Evolutionary conservation across 1,284 basidiomycete species (phyloP).

Genomic region (Schizophyllum amplum): DNA sequence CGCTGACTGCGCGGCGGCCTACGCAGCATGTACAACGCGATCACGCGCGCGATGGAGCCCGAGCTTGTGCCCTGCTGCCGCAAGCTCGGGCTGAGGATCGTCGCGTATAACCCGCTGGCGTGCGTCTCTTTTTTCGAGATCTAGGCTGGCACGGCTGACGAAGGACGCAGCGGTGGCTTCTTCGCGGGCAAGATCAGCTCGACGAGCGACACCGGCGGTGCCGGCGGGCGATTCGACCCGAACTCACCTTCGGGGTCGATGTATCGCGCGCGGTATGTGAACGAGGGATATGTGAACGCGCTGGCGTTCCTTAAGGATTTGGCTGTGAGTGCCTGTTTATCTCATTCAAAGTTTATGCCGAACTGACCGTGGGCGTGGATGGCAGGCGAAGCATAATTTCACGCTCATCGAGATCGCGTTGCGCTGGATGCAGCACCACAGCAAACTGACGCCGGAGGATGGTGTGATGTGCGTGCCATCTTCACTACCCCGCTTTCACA

Average conservation of each 20-base stretch:
- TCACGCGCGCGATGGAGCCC: constrained; percentile 44
- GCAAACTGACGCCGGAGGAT: constrained; percentile 29
- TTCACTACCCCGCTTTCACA: background rate
- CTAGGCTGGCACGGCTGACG: no score
- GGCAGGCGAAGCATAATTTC: constrained; percentile 29
- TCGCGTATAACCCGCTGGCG: constrained; percentile 23
- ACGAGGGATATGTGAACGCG: constrained; percentile 37
- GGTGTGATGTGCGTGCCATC: constrained; percentile 24
- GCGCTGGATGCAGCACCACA: constrained; percentile 42
- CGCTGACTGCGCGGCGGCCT: background rate
- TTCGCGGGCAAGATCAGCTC: constrained; percentile 37
- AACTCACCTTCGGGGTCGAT: constrained; percentile 23
- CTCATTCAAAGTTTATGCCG: background rate
- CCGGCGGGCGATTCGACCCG: constrained; percentile 27
- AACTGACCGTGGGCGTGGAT: background rate
- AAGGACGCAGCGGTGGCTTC: constrained; percentile 35
- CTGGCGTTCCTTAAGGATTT: constrained; percentile 31
- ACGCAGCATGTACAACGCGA: constrained; percentile 42
- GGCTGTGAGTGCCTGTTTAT: constrained; percentile 19
- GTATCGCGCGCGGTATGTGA: constrained; percentile 39
- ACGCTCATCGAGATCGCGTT: constrained; percentile 37
- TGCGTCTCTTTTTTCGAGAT: constrained; percentile 1
- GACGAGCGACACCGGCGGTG: constrained; percentile 17
- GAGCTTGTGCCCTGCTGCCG: constrained; percentile 50
- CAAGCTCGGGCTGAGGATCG: constrained; percentile 45